These are phyloP conservation scores for Pharus latifolius DNA, from an alignment of 176 grass and related monocot species.

Conservation along the genomic window DNA sequence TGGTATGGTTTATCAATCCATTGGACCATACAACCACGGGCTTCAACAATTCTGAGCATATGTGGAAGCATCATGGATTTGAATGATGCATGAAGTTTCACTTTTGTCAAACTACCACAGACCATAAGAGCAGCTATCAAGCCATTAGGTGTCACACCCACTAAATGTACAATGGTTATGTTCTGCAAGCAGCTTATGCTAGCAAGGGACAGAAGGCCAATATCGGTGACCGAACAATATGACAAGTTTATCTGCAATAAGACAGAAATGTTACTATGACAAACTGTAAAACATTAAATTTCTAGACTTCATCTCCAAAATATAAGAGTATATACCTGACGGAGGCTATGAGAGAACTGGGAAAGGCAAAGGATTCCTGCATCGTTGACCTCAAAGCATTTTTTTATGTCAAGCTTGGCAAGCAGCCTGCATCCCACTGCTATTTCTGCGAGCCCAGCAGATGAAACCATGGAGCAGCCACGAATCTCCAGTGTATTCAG, in stretches of 20 bases:
- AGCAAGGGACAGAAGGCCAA: conserved; percentile 67
- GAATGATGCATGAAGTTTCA: conserved; percentile 70
- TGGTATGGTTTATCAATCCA: conserved; percentile 81
- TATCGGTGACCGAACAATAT: conserved; percentile 71
- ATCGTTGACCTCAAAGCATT: conserved; percentile 67
- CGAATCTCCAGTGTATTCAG: conserved; percentile 68
- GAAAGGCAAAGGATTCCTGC: conserved; percentile 62
- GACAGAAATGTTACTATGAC: background rate
- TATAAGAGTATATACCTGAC: conserved; percentile 32
- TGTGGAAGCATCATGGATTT: conserved; percentile 41
- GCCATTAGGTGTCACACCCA: conserved; percentile 54
- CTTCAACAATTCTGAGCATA: conserved; percentile 51
- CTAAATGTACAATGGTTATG: conserved; percentile 67
- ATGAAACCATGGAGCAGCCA: conserved; percentile 48
- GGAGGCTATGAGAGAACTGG: conserved; percentile 48
- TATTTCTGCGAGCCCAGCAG: conserved; percentile 42
- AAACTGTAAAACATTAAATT: background rate
- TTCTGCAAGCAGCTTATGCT: conserved; percentile 69
- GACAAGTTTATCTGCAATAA: conserved; percentile 82
- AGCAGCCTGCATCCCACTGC: conserved; percentile 50
- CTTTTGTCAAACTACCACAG: conserved; percentile 54
- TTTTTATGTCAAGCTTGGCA: conserved; percentile 72
- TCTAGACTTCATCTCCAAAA: background rate
- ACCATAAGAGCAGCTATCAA: conserved; percentile 58
- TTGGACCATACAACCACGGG: conserved; percentile 49